phyloP scores from a whole-genome alignment of 257 asterid genomes.

The Echites panduratus region DNA sequence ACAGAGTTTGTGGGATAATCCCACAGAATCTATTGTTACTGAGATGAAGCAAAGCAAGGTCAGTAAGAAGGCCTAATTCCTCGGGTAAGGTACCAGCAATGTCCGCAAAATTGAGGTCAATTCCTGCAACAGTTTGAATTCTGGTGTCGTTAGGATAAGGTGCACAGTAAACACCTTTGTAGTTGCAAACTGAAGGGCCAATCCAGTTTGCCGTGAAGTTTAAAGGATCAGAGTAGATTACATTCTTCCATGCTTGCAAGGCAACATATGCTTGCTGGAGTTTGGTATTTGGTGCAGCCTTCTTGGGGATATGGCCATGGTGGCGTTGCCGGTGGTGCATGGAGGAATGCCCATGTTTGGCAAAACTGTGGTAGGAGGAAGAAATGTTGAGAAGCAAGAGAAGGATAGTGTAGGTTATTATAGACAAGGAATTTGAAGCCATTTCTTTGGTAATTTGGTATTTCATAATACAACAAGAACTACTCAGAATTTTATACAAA shows the following conservation, averaged over 20 bases:
- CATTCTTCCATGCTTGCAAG: conserved; percentile 59
- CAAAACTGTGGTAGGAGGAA: conserved; percentile 18
- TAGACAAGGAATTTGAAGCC: conserved; percentile 28
- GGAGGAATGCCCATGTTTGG: conserved; percentile 27
- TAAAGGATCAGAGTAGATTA: conserved; percentile 54
- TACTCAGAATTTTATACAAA: conserved; percentile 12
- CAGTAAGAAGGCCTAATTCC: conserved; percentile 58
- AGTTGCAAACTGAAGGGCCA: conserved; percentile 56
- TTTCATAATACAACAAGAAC: neutral
- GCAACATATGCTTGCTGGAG: conserved; percentile 53
- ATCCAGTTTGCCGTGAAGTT: conserved; percentile 55
- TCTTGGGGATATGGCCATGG: conserved; percentile 8
- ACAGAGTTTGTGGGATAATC: conserved; percentile 44
- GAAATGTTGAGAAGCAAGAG: conserved; percentile 27
- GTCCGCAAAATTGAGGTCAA: conserved; percentile 60
- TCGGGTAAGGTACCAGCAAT: conserved; percentile 65
- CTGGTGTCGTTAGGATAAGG: conserved; percentile 39
- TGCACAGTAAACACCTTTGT: conserved; percentile 48
- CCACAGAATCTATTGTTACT: conserved; percentile 74
- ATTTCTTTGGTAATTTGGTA: conserved; percentile 17
- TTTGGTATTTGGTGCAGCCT: conserved; percentile 16
- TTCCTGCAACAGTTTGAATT: conserved; percentile 43
- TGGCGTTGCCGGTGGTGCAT: conserved; percentile 22
- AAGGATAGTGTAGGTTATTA: conserved; percentile 16
- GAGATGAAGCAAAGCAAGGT: conserved; percentile 52